Percentiles rank a stretch among this genome's conserved stretches.
Conservation (phyloP, 2,329 filamentous ascomycete species). For the Aspergillus sojae region DNA sequence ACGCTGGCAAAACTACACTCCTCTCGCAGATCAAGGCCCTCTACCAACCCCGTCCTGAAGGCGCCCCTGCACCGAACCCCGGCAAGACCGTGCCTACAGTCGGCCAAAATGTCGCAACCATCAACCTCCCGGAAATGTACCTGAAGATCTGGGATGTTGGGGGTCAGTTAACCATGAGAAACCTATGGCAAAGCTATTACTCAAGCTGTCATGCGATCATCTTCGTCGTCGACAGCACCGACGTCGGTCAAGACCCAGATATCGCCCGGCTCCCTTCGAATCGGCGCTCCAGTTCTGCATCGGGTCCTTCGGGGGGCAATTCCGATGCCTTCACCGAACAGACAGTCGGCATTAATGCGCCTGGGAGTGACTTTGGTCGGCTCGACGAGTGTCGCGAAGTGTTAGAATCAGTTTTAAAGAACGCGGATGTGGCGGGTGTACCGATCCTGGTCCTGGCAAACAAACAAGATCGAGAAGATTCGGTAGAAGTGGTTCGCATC, state of each 20-base stretch:
- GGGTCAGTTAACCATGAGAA: slow-evolving; percentile 84
- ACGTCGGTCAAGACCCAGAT: slow-evolving; percentile 78
- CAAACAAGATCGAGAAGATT: slow-evolving; percentile 97
- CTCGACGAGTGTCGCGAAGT: slow-evolving; percentile 88
- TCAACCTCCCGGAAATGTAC: slow-evolving; percentile 91
- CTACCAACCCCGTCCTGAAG: slow-evolving; percentile 57
- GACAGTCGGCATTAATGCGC: slow-evolving; percentile 39
- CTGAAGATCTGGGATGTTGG: slow-evolving; percentile 98
- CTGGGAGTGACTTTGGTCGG: slow-evolving; percentile 50
- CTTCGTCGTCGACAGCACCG: slow-evolving; percentile 94
- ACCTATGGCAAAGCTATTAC: slow-evolving; percentile 96
- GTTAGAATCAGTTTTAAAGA: slow-evolving; percentile 84
- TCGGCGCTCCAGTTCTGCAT: slow-evolving; percentile 30
- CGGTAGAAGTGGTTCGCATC: slow-evolving; percentile 93
- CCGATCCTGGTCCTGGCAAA: slow-evolving; percentile 92
- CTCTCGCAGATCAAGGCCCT: slow-evolving; percentile 94
- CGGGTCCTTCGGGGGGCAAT: slow-evolving; percentile 21
- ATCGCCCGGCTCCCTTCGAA: slow-evolving; percentile 54
- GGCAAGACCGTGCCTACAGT: slow-evolving; percentile 93
- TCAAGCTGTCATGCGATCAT: slow-evolving; percentile 92
- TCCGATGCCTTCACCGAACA: slow-evolving; percentile 35
- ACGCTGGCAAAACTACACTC: slow-evolving; percentile 97
- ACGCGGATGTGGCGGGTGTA: slow-evolving; percentile 86
- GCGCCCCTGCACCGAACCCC: slow-evolving; percentile 57
- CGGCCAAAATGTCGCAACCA: slow-evolving; percentile 92